These are phyloP conservation scores for Pouteria campechiana DNA, from an alignment of 179 eudicot genomes.

Conservation along the genomic window DNA sequence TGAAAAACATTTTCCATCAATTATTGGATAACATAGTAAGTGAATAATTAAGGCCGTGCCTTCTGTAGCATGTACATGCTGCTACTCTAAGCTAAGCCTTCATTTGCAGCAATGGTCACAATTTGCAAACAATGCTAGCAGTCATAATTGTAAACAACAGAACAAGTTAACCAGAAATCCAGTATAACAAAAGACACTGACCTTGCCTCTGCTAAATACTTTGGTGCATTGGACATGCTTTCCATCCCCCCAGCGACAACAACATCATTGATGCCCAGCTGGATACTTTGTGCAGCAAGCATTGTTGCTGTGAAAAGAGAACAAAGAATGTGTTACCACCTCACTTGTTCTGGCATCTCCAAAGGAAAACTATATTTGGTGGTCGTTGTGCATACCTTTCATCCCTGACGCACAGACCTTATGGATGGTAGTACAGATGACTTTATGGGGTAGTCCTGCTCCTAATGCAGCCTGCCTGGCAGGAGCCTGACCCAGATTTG, in stretches of 20 bases:
- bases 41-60: no score
- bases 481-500: conserved; percentile 97
- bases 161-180: no score
- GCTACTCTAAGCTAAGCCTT: no score
- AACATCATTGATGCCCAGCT: conserved; percentile 72
- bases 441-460: conserved; percentile 81
- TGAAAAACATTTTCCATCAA: no score
- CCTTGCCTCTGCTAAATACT: conserved; percentile 83
- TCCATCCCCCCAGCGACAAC: conserved; percentile 99
- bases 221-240: conserved; percentile 95
- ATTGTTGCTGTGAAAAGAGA: conserved; percentile 60
- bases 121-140: no score
- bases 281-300: conserved; percentile 94
- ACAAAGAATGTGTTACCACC: conserved; percentile 4
- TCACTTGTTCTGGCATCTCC: not conserved
- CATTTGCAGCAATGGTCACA: no score
- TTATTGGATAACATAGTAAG: no score
- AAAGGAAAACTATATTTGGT: not conserved
- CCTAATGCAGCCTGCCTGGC: conserved; percentile 98
- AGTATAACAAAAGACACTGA: conserved; percentile 8
- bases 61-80: no score
- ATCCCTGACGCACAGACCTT: conserved; percentile 98
- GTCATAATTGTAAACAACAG: no score
- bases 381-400: conserved; percentile 58
- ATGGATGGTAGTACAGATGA: conserved; percentile 79